These are phyloP conservation scores for Acer negundo DNA, from an alignment of 345 rosid genomes.

Conservation along the genomic window DNA sequence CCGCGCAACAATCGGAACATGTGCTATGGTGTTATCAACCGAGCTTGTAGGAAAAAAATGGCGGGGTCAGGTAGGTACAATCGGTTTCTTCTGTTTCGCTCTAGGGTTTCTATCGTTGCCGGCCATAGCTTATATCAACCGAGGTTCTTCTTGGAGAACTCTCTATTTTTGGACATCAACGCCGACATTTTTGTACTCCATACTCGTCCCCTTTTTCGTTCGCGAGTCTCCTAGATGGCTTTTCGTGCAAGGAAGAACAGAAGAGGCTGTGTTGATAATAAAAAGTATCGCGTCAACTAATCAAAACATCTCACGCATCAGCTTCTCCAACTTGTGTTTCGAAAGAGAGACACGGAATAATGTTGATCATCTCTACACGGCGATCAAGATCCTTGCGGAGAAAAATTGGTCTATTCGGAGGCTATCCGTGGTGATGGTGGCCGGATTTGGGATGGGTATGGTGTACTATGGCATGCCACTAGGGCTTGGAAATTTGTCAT, in stretches of 20 bases:
- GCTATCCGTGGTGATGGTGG: slow-evolving; percentile 34
- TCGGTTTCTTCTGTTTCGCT: slow-evolving; percentile 45
- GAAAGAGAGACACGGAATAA: slow-evolving; percentile 28
- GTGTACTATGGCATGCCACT: slow-evolving; percentile 80
- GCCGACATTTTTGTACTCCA: slow-evolving; percentile 38
- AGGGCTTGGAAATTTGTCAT: slow-evolving; percentile 47
- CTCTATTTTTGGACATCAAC: slow-evolving; percentile 51
- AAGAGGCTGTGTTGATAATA: slow-evolving; percentile 55
- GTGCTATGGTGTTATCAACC: slow-evolving; percentile 48
- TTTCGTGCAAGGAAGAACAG: slow-evolving; percentile 45
- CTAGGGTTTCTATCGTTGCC: slow-evolving; percentile 53
- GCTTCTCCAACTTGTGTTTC: slow-evolving; percentile 36
- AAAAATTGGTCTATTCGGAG: slow-evolving; percentile 58
- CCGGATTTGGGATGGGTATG: slow-evolving; percentile 62
- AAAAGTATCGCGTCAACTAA: slow-evolving; percentile 38
- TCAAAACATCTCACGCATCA: slow-evolving; percentile 6
- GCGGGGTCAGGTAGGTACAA: slow-evolving; percentile 48
- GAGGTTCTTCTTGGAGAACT: slow-evolving; percentile 48
- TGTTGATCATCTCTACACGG: slow-evolving; percentile 40
- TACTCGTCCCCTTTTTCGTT: slow-evolving; percentile 34
- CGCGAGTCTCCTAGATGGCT: slow-evolving; percentile 66
- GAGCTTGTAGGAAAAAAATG: slow-evolving; percentile 52
- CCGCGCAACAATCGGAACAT: slow-evolving; percentile 47
- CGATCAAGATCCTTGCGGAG: slow-evolving; percentile 42
- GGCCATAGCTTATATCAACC: slow-evolving; percentile 36